A percentile compares a stretch with the other conserved stretches of the same genome.
Evolutionary conservation across 352 stramenopile genomes (phyloP).

Genomic region (Poterioochromonas sp.): DNA sequence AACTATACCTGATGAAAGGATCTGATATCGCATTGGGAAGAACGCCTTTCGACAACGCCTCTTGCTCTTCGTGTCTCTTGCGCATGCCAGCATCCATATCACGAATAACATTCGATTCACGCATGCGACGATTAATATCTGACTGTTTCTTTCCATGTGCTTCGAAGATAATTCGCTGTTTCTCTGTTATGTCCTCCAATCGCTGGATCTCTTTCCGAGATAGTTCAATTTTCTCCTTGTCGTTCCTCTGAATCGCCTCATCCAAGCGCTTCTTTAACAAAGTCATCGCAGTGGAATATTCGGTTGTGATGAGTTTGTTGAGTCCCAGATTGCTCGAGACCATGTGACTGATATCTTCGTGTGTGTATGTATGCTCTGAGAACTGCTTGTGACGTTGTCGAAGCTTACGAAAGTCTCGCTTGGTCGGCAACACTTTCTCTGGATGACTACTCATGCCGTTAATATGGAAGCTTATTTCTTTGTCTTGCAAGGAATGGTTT

Average conservation of each 20-base stretch:
- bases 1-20: conserved; percentile 30
- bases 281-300: neutral
- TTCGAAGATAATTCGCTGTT: conserved; percentile 7
- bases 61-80: conserved; percentile 19
- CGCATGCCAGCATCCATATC: conserved; percentile 16
- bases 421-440: neutral
- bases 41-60: conserved; percentile 13
- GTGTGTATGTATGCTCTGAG: neutral
- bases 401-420: neutral
- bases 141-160: neutral
- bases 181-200: conserved; percentile 13
- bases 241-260: conserved; percentile 7
- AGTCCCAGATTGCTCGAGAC: neutral
- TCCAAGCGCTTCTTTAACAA: neutral
- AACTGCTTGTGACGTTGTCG: neutral
- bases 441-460: neutral
- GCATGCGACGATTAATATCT: neutral
- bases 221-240: conserved; percentile 15
- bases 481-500: neutral
- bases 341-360: conserved; percentile 10
- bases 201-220: conserved; percentile 8
- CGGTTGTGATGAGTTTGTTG: neutral
- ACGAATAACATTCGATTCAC: neutral
- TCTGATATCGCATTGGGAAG: neutral
- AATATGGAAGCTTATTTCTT: neutral